These are phyloP conservation scores for Rubroboletus satanas DNA, from an alignment of 768 basidiomycete genomes.

Conservation along the genomic window DNA sequence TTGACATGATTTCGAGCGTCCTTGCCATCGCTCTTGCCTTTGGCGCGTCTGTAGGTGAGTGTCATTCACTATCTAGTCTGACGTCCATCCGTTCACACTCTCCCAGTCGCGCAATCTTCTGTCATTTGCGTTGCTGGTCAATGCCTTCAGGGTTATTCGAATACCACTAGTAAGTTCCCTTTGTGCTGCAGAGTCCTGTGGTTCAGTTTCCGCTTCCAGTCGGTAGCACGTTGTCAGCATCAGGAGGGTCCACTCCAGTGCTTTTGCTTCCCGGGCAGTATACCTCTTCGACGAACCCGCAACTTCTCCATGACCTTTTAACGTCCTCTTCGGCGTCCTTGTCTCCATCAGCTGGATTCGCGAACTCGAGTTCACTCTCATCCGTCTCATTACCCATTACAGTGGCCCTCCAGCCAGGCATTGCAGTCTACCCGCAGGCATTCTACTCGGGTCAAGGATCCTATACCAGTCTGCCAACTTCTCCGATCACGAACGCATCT, in stretches of 20 bases:
- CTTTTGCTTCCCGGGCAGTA: constrained; percentile 78
- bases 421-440: constrained; percentile 59
- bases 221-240: constrained; percentile 60
- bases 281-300: constrained; percentile 63
- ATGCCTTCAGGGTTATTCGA: constrained; percentile 78
- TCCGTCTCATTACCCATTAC: constrained; percentile 61
- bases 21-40: constrained; percentile 35
- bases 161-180: constrained; percentile 56
- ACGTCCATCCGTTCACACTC: background rate
- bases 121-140: constrained; percentile 86
- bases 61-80: background rate
- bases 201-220: constrained; percentile 41
- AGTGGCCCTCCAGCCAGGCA: constrained; percentile 61
- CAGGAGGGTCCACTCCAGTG: constrained; percentile 48
- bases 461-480: constrained; percentile 54
- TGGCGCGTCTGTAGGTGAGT: constrained; percentile 39
- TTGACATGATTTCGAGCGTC: constrained; percentile 40
- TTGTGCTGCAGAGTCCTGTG: constrained; percentile 1
- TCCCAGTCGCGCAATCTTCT: constrained; percentile 54
- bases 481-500: constrained; percentile 43
- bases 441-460: constrained; percentile 64
- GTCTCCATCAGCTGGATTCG: constrained; percentile 60
- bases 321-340: constrained; percentile 61
- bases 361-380: constrained; percentile 44
- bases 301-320: constrained; percentile 64